These are phyloP conservation scores for Xerocomus brunneocitrinus DNA, from an alignment of 768 basidiomycete species.

Conservation along the genomic window DNA sequence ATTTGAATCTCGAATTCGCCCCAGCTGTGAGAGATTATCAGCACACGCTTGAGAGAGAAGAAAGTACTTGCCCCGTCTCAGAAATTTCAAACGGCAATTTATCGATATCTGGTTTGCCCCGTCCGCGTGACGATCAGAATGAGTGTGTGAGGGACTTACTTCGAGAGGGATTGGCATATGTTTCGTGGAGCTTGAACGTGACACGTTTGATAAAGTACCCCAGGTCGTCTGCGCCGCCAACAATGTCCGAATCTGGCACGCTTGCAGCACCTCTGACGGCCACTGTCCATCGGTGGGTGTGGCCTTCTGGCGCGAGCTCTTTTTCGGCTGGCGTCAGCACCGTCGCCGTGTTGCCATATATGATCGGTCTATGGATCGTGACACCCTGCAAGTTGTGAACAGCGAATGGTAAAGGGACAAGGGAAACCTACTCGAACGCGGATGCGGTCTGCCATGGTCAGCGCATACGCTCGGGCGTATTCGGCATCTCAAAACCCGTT, in stretches of 20 bases:
- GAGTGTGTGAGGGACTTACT: slow-evolving; percentile 46
- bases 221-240: slow-evolving; percentile 88
- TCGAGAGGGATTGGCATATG: slow-evolving; percentile 85
- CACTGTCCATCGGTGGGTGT: slow-evolving; percentile 96
- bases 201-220: slow-evolving; percentile 93
- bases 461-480: slow-evolving; percentile 28
- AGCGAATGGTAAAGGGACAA: too few species aligned
- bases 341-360: slow-evolving; percentile 91
- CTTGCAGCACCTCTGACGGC: slow-evolving; percentile 88
- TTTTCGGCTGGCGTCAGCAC: slow-evolving; percentile 74
- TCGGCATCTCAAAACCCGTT: slow-evolving; percentile 34
- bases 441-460: slow-evolving; percentile 59
- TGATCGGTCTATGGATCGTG: slow-evolving; percentile 83
- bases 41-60: background rate
- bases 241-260: slow-evolving; percentile 62
- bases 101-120: slow-evolving; percentile 61
- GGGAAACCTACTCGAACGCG: slow-evolving; percentile 64
- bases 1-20: slow-evolving; percentile 98
- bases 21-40: slow-evolving; percentile 54
- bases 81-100: slow-evolving; percentile 92
- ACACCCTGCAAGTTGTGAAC: slow-evolving; percentile 54
- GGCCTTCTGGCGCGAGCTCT: slow-evolving; percentile 55
- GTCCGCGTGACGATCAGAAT: background rate
- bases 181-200: slow-evolving; percentile 96
- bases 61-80: slow-evolving; percentile 74